These are phyloP conservation scores for Meyerozyma smithsonii DNA, from an alignment of 1,139 yeast genomes.

Conservation along the genomic window DNA sequence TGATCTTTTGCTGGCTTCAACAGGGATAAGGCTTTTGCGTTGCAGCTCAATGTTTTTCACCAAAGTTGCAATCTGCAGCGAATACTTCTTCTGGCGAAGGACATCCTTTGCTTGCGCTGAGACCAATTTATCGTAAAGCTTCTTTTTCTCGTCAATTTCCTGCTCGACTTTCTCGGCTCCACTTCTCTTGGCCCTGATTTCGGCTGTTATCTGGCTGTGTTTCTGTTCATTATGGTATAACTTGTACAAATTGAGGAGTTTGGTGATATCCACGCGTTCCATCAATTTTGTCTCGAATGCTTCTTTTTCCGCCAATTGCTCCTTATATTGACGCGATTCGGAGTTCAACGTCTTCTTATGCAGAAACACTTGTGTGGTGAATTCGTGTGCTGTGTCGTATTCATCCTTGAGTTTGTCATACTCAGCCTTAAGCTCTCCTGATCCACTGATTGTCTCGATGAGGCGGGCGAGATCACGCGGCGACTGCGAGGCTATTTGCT, in stretches of 20 bases:
- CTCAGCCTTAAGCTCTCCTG: conserved; percentile 60
- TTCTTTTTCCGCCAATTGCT: conserved; percentile 71
- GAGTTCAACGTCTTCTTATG: conserved; percentile 69
- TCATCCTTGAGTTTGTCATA: conserved; percentile 67
- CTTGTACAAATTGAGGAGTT: conserved; percentile 55
- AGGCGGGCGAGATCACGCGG: conserved; percentile 69
- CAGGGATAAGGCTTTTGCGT: conserved; percentile 50
- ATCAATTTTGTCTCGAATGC: conserved; percentile 54
- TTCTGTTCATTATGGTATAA: conserved; percentile 60
- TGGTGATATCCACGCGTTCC: conserved; percentile 44
- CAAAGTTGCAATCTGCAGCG: conserved; percentile 33
- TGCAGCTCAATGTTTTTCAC: conserved; percentile 39
- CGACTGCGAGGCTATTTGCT: conserved; percentile 85
- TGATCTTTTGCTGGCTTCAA: conserved; percentile 50
- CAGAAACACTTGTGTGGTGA: conserved; percentile 61
- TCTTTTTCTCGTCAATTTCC: conserved; percentile 20
- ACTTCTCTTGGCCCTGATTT: conserved; percentile 20
- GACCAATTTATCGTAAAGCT: conserved; percentile 26
- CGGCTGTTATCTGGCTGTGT: conserved; percentile 27
- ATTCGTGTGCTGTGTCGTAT: conserved; percentile 62
- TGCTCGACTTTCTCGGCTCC: conserved; percentile 26
- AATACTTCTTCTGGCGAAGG: conserved; percentile 37
- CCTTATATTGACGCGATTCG: conserved; percentile 76
- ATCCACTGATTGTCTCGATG: conserved; percentile 82
- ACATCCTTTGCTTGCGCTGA: conserved; percentile 46